Conservation (phyloP, 1,139 yeast genomes). For the Suhomyces panamericanus region DNA sequence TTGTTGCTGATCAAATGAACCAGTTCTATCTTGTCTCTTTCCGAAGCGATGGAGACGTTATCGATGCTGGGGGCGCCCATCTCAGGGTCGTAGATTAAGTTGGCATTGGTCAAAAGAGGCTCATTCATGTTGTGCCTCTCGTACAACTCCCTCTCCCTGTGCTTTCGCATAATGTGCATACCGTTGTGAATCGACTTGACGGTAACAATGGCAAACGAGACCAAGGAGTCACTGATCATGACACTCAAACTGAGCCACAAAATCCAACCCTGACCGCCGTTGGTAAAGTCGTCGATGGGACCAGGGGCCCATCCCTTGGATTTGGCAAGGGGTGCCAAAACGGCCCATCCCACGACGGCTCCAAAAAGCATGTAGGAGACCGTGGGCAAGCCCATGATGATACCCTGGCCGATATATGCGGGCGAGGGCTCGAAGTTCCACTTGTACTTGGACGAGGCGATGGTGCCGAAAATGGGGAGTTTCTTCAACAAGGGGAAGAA, state of each 20-base stretch:
- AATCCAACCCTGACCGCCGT: constrained; percentile 97
- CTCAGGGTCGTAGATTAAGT: constrained; percentile 5
- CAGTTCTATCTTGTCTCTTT: constrained; percentile 9
- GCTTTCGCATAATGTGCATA: constrained; percentile 7
- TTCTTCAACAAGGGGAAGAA: constrained; percentile 68
- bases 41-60: constrained; percentile 1
- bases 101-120: constrained; percentile 4
- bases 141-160: constrained; percentile 6
- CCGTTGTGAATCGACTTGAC: constrained; percentile 37
- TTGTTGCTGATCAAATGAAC: constrained; percentile 50
- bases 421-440: constrained; percentile 97
- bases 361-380: constrained; percentile 91
- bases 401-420: constrained; percentile 96
- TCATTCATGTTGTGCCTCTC: constrained; percentile 2
- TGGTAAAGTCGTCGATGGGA: constrained; percentile 85
- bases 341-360: constrained; percentile 86
- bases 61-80: background rate
- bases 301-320: constrained; percentile 84
- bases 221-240: constrained; percentile 90
- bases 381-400: constrained; percentile 94
- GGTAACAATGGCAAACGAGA: constrained; percentile 71
- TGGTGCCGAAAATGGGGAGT: constrained; percentile 73
- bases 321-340: constrained; percentile 79
- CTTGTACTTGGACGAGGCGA: constrained; percentile 63
- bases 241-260: constrained; percentile 91